Evolutionary conservation across 2,329 filamentous ascomycete species (phyloP).

Genomic region (Cercospora sp.): DNA sequence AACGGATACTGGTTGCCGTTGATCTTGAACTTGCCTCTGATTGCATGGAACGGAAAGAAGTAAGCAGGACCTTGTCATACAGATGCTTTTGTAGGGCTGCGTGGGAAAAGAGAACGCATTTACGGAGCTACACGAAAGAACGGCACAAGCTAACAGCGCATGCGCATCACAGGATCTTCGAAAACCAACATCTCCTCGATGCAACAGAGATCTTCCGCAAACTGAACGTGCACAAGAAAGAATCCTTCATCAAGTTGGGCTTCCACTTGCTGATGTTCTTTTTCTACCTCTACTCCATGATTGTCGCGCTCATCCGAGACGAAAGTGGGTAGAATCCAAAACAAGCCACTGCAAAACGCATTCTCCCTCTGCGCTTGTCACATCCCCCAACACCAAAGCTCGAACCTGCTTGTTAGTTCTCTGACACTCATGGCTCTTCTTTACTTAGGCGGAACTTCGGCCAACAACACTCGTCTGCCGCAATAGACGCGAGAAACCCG

Average conservation of each 20-base stretch:
- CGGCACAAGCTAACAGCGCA: constrained; percentile 38
- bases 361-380: not conserved
- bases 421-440: constrained; percentile 4
- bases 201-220: constrained; percentile 99
- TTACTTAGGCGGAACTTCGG: constrained; percentile 10
- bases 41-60: constrained; percentile 98
- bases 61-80: constrained; percentile 53
- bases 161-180: constrained; percentile 70
- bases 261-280: constrained; percentile 99
- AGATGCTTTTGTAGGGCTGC: not conserved
- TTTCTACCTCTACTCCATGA: constrained; percentile 77
- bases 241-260: constrained; percentile 98
- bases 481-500: constrained; percentile 11
- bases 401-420: constrained; percentile 1
- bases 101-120: not conserved
- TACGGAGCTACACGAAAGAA: not conserved
- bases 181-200: constrained; percentile 95
- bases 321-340: constrained; percentile 53
- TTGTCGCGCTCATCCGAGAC: constrained; percentile 90
- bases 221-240: constrained; percentile 99
- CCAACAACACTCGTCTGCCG: constrained; percentile 14
- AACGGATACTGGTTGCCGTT: constrained; percentile 98
- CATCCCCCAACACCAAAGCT: not conserved
- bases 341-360: not conserved
- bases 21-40: constrained; percentile 84